These are phyloP conservation scores for Xylaria sp. DNA, from an alignment of 2,329 filamentous ascomycete genomes.

Conservation along the genomic window DNA sequence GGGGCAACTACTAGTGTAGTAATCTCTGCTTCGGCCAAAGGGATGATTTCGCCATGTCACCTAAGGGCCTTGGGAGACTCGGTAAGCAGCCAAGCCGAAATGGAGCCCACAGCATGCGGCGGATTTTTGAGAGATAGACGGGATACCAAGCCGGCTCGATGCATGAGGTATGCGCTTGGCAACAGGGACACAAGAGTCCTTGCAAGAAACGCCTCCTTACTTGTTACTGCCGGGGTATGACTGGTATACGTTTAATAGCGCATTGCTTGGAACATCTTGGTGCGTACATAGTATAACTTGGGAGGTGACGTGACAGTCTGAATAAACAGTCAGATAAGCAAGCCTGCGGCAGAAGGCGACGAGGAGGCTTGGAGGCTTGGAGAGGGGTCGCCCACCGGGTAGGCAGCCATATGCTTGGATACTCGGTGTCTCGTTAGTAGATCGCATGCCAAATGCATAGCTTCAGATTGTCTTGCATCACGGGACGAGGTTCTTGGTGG, in stretches of 20 bases:
- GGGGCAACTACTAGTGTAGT: no score
- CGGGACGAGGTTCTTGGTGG: slow-evolving; percentile 24
- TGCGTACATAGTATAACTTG: no score
- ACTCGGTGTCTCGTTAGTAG: slow-evolving; percentile 16
- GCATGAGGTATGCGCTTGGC: slow-evolving; percentile 38
- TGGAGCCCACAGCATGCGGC: slow-evolving; percentile 28
- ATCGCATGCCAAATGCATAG: slow-evolving; percentile 30
- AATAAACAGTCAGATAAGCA: slow-evolving; percentile 33
- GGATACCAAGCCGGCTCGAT: slow-evolving; percentile 38
- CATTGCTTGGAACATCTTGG: slow-evolving; percentile 25
- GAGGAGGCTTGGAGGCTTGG: not conserved
- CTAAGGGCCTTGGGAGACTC: slow-evolving; percentile 20
- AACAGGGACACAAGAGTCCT: slow-evolving; percentile 32
- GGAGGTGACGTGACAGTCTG: slow-evolving; percentile 23
- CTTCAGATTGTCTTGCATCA: slow-evolving; percentile 35
- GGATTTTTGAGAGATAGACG: slow-evolving; percentile 27
- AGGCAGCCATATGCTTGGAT: slow-evolving; percentile 12
- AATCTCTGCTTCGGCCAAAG: slow-evolving; percentile 31
- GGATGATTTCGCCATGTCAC: slow-evolving; percentile 22
- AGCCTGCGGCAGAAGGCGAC: not conserved
- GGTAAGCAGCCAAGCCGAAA: slow-evolving; percentile 21
- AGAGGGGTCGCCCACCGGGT: not conserved
- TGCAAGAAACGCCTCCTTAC: slow-evolving; percentile 15
- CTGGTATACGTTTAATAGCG: slow-evolving; percentile 37
- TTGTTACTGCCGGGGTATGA: slow-evolving; percentile 16